Base-by-base conservation (phyloP, 2,329 filamentous ascomycete genomes). In the Claviceps fusiformis region DNA sequence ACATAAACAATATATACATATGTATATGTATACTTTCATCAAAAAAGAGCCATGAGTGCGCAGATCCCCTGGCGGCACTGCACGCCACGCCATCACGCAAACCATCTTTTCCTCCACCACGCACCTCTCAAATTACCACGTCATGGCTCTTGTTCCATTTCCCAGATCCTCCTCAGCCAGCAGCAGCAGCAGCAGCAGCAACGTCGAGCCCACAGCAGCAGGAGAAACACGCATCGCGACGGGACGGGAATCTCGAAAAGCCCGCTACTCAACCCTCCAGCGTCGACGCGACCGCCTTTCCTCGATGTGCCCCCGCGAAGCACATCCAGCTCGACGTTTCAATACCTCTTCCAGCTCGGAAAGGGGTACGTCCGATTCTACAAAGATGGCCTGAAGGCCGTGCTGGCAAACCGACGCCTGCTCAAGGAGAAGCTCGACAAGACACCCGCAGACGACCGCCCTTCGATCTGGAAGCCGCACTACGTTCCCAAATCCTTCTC, bases 281-380 rank as follows among this genome's bases (percentile, higher is more conserved):
- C 72, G 10, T 81, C 82, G 50, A 93, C 89, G 0, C 83, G 86
- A 27, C 87, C 91, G 0, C 82, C 88, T 0, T 75, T 79, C 0
- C 76, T 95, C 58, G 67, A 75, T 47, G 72, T 88, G 2, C 88
- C 88, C 7, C 66, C 68, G 5, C 77, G 81, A 54, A 68, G 69
- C 55, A 63, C 68, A 43, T 63, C 63, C 19, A 60, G 66, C 24
- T 70, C 67, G 17, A 58, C 60, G 1, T 61, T 63, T 8, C 62
- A 60, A 50, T 80, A 87, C 71, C 73, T 81, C 58, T 79, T 80
- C 63, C 67, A 71, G 47, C 71, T 84, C 33, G 92, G 89, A 59
- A 86, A 86, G 67, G 82, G 86, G 53, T 95, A 95, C 70, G 68
- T 86, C 10, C 70, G 70, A 41, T 97, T 97, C 78, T 97, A 96